These are phyloP conservation scores for Suillus luteus DNA, from an alignment of 768 basidiomycete species.

Conservation along the genomic window DNA sequence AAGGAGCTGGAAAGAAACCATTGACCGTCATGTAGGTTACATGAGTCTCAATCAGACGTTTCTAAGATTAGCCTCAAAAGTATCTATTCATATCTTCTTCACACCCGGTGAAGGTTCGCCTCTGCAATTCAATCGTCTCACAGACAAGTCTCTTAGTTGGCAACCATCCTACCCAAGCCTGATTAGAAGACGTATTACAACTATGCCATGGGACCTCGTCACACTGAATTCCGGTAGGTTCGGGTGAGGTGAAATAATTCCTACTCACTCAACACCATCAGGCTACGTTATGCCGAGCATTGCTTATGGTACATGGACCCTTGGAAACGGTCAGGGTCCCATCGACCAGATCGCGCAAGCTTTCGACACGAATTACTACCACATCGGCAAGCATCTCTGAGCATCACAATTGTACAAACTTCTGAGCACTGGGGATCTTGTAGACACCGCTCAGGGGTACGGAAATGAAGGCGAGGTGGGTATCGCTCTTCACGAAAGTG, in stretches of 20 bases:
- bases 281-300: constrained; percentile 49
- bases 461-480: constrained; percentile 57
- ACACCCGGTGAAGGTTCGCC: neutral
- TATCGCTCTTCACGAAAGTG: constrained; percentile 46
- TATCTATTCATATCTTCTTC: constrained; percentile 8
- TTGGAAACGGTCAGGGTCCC: constrained; percentile 57
- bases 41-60: neutral
- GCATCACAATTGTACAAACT: neutral
- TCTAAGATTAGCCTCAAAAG: neutral
- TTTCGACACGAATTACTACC: constrained; percentile 59
- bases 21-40: neutral
- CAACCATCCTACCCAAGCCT: constrained; percentile 1
- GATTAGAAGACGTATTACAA: neutral
- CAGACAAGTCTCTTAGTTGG: neutral
- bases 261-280: constrained; percentile 21
- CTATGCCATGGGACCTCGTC: constrained; percentile 64
- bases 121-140: neutral
- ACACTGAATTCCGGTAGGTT: constrained; percentile 59
- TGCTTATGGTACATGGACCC: constrained; percentile 66
- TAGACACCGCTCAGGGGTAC: constrained; percentile 65
- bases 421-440: neutral
- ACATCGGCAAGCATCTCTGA: constrained; percentile 49
- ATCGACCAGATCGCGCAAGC: constrained; percentile 63
- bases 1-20: neutral
- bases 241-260: neutral